Base-by-base conservation (phyloP, 306 rosid species). In the Rosa lucieae region DNA sequence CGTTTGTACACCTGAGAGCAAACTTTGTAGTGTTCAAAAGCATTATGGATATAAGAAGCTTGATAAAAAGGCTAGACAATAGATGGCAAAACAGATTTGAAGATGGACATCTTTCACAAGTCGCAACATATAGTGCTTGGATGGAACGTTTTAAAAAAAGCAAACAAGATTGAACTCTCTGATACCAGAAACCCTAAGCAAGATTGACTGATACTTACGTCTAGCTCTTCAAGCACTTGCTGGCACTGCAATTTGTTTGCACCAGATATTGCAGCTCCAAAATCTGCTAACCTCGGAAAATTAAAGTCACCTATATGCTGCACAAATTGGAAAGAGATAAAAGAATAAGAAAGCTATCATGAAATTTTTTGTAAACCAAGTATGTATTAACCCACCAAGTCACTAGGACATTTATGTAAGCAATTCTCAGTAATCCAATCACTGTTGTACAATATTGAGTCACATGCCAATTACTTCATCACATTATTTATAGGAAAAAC, bases 231-330 rank as follows among this genome's bases (percentile, higher is more conserved):
- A 89, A 96, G 99, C 74, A 96, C 99, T 89, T 88, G 81, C 74
- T 96, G 99, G 84, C 99, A 91, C 82, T 91, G 98, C 78, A 91
- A 87, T 86, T 96, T 96, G 85, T 96, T 96, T 70, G 97, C 99
- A 81, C 99, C 99, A 72, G 99, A 96, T 89, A 96, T 96, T 55
- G 99, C 99, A 82, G 99, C 98, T 85, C 97, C 98, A 87, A 96
- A 96, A 89, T 96, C 99, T 72, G 99, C 99, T 80, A 93, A 90
- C 89, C 97, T 91, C 67, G 99, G 93, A 75, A 86, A 87, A 83
- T 96, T 96, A 85, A 96, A 96, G 86, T 96, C 99, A 68, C 99
- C 99, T 78, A 96, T 89, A 85, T 96, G 99, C 99, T 96, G 93
- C 89, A 86, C 62, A 84, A 71, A 73, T 81, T 18, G 72, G 47